Evolutionary conservation across 2,329 filamentous ascomycete species (phyloP), one percentile per base, ranked within the genome.

Genomic region (Domatiomyces globalis): DNA sequence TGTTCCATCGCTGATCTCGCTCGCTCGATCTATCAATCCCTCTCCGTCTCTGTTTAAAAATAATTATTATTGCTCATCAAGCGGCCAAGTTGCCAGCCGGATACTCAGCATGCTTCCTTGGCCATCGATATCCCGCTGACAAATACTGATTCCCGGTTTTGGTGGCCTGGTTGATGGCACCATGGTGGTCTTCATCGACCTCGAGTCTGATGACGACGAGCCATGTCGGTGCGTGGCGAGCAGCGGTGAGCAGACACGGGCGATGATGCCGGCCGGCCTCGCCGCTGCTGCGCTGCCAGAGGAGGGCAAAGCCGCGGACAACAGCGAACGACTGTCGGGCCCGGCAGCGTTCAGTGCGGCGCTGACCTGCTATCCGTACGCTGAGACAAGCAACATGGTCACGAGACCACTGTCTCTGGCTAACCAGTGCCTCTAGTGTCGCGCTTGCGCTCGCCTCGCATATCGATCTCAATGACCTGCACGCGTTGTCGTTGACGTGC

Each of bases 391-490:
- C 50, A 53, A 33, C 45, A 49, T 48, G 51, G 53, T 50, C 47
- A 43, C 47, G 49, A 47, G 33, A 44, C 43, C 54, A 45, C 51
- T 50, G 54, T 57, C 61, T 51, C 59, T 55, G 49, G 55, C 56
- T 59, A 49, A 61, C 53, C 48, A 46, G 27, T 17, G 25, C 42
- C 46, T 56, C 54, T 71, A 95, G 88, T 61, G 80, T 95, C 63
- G 80, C 85, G 60, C 79, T 81, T 57, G 78, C 83, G 61, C 78
- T 95, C 58, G 84, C 85, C 47, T 77, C 80, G 29, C 77, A 79
- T 60, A 80, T 95, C 65, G 90, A 96, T 65, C 78, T 95, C 48
- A 95, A 90, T 66, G 84, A 86, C 12, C 78, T 95, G 61, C 83
- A 94, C 66, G 81, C 83, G 57, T 79, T 96, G 18, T 85, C 89